Conservation (phyloP, 1,139 yeast species). For the Debaryomyces nepalensis region DNA sequence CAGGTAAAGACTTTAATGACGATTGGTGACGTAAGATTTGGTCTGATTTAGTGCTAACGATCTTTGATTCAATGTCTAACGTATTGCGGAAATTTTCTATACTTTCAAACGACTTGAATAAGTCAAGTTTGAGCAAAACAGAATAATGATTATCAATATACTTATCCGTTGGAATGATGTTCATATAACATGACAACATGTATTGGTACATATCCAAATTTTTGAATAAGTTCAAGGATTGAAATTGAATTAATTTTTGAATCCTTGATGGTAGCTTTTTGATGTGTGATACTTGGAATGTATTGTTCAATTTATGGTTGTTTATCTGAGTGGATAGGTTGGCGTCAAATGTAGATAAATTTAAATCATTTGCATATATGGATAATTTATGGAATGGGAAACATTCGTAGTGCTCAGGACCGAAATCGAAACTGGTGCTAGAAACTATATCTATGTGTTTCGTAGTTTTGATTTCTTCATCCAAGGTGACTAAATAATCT, state of each 20-base stretch:
- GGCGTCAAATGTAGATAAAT: slow-evolving; percentile 39
- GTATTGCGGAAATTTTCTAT: slow-evolving; percentile 38
- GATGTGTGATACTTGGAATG: slow-evolving; percentile 28
- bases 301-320: slow-evolving; percentile 28
- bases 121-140: slow-evolving; percentile 40
- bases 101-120: slow-evolving; percentile 46
- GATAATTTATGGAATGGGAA: slow-evolving; percentile 44
- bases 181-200: slow-evolving; percentile 48
- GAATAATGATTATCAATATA: slow-evolving; percentile 44
- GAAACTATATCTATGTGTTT: slow-evolving; percentile 24
- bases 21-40: slow-evolving; percentile 39
- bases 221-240: slow-evolving; percentile 41
- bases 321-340: slow-evolving; percentile 36
- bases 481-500: slow-evolving; percentile 42
- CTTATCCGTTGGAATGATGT: slow-evolving; percentile 35
- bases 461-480: slow-evolving; percentile 43
- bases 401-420: slow-evolving; percentile 27
- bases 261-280: slow-evolving; percentile 41
- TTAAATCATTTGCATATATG: slow-evolving; percentile 46
- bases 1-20: slow-evolving; percentile 35
- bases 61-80: slow-evolving; percentile 31
- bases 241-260: slow-evolving; percentile 40
- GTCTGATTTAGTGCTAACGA: slow-evolving; percentile 38
- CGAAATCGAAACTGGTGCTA: slow-evolving; percentile 20
- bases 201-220: slow-evolving; percentile 43